A percentile compares a stretch with the other conserved stretches of the same genome.
phyloP scores from a whole-genome alignment of 768 basidiomycete species.

The Lactarius trivialis region DNA sequence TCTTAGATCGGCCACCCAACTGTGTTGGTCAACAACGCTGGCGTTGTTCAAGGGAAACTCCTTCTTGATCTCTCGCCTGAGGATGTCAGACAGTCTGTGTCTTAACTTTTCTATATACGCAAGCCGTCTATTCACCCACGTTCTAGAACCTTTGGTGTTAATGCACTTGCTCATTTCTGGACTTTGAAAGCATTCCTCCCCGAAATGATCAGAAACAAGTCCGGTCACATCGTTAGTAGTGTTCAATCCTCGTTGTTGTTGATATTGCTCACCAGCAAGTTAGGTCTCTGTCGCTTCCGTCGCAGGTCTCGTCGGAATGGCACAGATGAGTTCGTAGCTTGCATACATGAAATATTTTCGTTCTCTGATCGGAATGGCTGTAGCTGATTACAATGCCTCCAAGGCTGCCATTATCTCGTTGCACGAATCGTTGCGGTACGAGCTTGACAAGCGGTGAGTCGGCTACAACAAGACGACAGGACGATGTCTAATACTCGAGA shows the following conservation, averaged over 20 bases:
- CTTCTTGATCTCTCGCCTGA: constrained; percentile 70
- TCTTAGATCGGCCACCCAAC: constrained; percentile 79
- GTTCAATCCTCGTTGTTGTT: not conserved
- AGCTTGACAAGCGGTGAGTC: constrained; percentile 69
- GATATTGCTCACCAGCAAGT: not conserved
- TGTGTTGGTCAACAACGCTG: constrained; percentile 90
- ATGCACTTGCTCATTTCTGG: constrained; percentile 88
- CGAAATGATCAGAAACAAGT: constrained; percentile 65
- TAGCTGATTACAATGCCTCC: constrained; percentile 86
- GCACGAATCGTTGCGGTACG: constrained; percentile 80
- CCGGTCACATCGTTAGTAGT: constrained; percentile 77
- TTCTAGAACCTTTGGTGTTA: constrained; percentile 80
- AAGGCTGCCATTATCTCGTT: constrained; percentile 84
- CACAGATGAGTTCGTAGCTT: constrained; percentile 61
- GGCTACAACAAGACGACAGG: not conserved
- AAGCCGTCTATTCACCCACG: not conserved
- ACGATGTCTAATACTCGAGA: constrained; percentile 25
- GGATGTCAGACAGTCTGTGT: constrained; percentile 71
- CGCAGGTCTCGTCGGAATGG: constrained; percentile 61
- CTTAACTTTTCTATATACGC: constrained; percentile 1
- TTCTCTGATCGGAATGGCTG: constrained; percentile 1
- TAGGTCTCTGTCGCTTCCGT: constrained; percentile 78
- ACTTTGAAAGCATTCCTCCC: constrained; percentile 91
- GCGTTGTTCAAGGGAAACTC: constrained; percentile 84
- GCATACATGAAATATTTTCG: not conserved